These are phyloP conservation scores for Helminthosporium solani DNA, from an alignment of 2,329 filamentous ascomycete genomes.

Conservation along the genomic window DNA sequence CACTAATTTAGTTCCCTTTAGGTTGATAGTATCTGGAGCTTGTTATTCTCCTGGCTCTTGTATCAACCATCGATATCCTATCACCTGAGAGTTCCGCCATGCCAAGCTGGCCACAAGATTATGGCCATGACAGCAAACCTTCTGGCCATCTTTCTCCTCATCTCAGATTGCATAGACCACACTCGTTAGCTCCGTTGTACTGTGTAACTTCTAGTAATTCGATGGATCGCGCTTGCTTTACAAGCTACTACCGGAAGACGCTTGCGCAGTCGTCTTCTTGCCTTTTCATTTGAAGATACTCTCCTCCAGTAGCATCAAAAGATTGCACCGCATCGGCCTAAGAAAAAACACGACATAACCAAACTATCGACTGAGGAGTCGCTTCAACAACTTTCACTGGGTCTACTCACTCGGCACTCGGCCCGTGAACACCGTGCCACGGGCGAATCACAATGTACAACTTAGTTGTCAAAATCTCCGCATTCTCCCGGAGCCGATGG, in stretches of 20 bases:
- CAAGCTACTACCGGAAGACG: background rate
- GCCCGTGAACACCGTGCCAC: slow-evolving; percentile 2
- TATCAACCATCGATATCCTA: background rate
- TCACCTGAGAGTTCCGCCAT: background rate
- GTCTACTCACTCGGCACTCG: no score
- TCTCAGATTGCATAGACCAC: background rate
- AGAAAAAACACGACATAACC: background rate
- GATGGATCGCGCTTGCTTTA: background rate
- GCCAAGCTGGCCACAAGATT: background rate
- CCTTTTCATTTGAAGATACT: no score
- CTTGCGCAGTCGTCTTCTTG: background rate
- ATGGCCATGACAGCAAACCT: background rate
- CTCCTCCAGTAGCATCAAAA: no score
- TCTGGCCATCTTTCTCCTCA: background rate
- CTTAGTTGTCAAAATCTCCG: slow-evolving; percentile 29
- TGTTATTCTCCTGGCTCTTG: background rate
- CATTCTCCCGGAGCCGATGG: background rate
- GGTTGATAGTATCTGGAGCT: no score
- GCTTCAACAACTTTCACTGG: background rate
- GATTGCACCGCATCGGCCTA: background rate
- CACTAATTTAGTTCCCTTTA: background rate
- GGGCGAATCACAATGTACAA: slow-evolving; percentile 16
- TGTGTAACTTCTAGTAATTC: background rate
- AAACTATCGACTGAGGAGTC: no score
- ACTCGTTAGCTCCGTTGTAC: background rate